Conservation (phyloP, 192 early-diverging fungal genomes). For the Coemansia sp. region DNA sequence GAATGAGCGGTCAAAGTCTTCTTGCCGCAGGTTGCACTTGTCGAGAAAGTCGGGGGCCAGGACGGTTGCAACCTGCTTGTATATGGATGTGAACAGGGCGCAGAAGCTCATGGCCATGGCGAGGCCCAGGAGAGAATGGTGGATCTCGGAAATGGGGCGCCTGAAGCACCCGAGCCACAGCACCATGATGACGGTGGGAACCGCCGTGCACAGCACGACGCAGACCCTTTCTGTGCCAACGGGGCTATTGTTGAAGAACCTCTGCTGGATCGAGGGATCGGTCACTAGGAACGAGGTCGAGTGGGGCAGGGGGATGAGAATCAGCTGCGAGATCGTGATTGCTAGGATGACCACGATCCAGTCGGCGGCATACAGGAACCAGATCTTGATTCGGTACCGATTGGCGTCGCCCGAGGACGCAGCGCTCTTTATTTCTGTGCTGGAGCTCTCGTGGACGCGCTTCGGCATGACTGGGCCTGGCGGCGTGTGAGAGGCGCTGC, state of each 20-base stretch:
- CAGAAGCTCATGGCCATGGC: slow-evolving; percentile 39
- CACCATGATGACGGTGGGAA: slow-evolving; percentile 28
- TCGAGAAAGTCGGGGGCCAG: slow-evolving; percentile 29
- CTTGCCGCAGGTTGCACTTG: slow-evolving; percentile 18
- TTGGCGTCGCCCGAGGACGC: slow-evolving; percentile 5
- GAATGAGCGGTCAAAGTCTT: slow-evolving; percentile 15
- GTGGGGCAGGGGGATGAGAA: slow-evolving; percentile 27
- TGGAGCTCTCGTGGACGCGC: neutral
- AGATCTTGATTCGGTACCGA: slow-evolving; percentile 6
- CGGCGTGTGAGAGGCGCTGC: neutral
- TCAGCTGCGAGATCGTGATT: slow-evolving; percentile 19
- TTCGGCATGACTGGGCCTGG: neutral
- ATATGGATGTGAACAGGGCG: slow-evolving; percentile 25
- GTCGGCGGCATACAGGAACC: slow-evolving; percentile 36
- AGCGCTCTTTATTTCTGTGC: slow-evolving; percentile 1
- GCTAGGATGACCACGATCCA: slow-evolving; percentile 25
- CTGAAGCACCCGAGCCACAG: slow-evolving; percentile 36
- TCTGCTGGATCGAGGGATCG: slow-evolving; percentile 38
- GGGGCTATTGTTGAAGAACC: slow-evolving; percentile 6
- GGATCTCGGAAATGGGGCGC: slow-evolving; percentile 22
- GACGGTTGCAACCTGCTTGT: slow-evolving; percentile 17
- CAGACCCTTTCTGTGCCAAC: slow-evolving; percentile 25
- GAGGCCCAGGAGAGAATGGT: slow-evolving; percentile 28
- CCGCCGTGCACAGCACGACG: slow-evolving; percentile 30
- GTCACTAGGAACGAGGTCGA: slow-evolving; percentile 19